Conservation (phyloP, 176 grass and related monocot species). For the Areca catechu region DNA sequence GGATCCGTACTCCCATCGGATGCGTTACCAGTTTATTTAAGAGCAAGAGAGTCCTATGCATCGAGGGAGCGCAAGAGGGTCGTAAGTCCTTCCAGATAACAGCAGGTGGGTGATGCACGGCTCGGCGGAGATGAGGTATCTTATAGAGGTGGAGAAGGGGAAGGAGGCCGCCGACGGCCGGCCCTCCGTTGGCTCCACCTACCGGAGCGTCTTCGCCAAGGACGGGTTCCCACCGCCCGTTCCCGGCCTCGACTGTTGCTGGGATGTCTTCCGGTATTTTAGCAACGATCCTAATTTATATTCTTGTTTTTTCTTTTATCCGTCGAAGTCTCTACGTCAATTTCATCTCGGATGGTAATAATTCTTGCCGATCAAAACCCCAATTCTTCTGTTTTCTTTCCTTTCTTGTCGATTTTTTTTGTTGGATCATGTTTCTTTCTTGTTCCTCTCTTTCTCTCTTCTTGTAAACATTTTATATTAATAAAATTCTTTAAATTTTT, state of each 20-base stretch:
- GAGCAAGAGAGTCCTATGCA: too few relatives aligned
- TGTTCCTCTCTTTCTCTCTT: too few relatives aligned
- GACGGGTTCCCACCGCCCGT: conserved; percentile 64
- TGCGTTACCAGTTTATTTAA: too few relatives aligned
- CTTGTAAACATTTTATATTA: too few relatives aligned
- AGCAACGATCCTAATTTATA: not conserved
- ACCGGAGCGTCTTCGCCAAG: conserved; percentile 65
- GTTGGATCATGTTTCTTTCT: not conserved
- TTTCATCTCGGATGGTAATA: too few relatives aligned
- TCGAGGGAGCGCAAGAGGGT: too few relatives aligned
- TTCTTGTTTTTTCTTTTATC: not conserved
- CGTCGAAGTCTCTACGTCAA: too few relatives aligned
- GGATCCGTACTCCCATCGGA: too few relatives aligned
- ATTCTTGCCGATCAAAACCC: too few relatives aligned
- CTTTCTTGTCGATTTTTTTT: not conserved
- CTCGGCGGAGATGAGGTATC: conserved; percentile 46
- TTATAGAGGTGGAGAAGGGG: conserved; percentile 73
- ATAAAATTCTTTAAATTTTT: too few relatives aligned
- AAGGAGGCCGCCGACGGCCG: conserved; percentile 31
- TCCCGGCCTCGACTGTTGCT: conserved; percentile 63
- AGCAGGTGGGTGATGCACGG: too few relatives aligned
- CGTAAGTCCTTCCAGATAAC: too few relatives aligned
- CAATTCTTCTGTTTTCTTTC: not conserved
- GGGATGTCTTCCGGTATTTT: conserved; percentile 83
- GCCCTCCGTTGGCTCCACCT: conserved; percentile 59